Conservation (phyloP, 1,284 basidiomycete species). For the Sanghuangporus weigelae region DNA sequence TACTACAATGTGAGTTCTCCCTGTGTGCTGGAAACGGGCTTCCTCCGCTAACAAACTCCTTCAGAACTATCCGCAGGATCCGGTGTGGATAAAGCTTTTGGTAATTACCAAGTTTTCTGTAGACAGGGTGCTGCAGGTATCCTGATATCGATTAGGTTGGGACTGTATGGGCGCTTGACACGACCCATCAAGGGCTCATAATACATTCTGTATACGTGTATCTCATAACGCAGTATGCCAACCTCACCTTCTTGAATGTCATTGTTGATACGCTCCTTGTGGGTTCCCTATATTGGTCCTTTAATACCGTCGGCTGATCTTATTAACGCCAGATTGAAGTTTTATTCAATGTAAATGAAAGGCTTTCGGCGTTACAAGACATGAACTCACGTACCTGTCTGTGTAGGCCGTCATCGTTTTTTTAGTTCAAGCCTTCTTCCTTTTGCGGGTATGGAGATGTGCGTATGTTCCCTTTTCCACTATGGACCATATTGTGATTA, state of each 20-base stretch:
- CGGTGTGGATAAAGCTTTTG: conserved; percentile 9
- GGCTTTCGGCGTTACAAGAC: not conserved
- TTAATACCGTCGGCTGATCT: not conserved
- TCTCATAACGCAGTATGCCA: conserved; percentile 15
- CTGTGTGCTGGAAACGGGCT: not conserved
- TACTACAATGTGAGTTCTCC: conserved; percentile 13
- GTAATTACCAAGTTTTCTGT: not conserved
- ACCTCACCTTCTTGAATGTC: conserved; percentile 3
- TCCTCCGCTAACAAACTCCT: no score
- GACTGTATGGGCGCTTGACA: conserved; percentile 13
- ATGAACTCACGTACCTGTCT: not conserved
- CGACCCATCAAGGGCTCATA: conserved; percentile 17
- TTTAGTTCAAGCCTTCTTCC: conserved; percentile 16
- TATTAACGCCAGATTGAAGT: conserved; percentile 5
- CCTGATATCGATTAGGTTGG: conserved; percentile 1
- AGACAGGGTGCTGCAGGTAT: not conserved
- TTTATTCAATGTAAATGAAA: conserved; percentile 1
- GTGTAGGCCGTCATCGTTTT: conserved; percentile 8
- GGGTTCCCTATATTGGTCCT: not conserved
- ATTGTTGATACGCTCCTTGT: conserved; percentile 15
- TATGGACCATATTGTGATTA: not conserved
- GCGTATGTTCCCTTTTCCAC: not conserved
- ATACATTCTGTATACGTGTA: conserved; percentile 17
- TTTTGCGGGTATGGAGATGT: conserved; percentile 17
- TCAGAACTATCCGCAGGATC: conserved; percentile 11